Conservation (phyloP, 2,329 filamentous ascomycete genomes). For the Paecilomyces dactylethromorphus region DNA sequence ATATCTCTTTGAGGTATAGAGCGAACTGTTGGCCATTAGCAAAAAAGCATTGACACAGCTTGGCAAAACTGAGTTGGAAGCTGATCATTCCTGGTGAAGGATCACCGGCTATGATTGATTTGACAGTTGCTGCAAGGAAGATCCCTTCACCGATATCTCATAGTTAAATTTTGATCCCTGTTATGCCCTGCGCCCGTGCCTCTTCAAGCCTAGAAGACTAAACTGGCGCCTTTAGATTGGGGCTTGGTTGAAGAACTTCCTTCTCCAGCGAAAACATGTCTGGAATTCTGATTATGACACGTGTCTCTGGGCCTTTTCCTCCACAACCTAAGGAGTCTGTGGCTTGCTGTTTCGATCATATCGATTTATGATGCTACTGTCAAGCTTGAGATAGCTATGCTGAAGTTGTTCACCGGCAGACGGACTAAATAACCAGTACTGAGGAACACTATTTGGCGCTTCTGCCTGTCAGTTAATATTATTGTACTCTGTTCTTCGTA, state of each 20-base stretch:
- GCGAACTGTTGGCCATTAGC: neutral
- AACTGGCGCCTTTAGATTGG: neutral
- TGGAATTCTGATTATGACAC: neutral
- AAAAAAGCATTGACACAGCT: neutral
- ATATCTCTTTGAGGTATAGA: neutral
- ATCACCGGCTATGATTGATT: neutral
- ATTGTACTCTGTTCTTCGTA: no score
- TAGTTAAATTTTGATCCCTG: neutral
- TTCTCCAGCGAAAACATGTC: neutral
- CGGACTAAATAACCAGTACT: neutral
- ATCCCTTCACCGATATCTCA: neutral
- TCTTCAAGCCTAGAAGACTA: neutral
- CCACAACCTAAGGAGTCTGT: neutral
- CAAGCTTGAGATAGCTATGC: neutral
- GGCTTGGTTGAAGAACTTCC: neutral
- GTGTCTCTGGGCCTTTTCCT: neutral
- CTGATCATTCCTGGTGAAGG: neutral
- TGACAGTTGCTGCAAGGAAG: neutral
- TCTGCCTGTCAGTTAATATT: neutral
- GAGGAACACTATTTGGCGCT: neutral
- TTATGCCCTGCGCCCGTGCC: neutral
- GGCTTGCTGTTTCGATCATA: neutral
- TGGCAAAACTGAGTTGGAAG: neutral
- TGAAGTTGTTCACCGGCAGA: neutral
- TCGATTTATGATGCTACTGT: neutral